Conservation (phyloP, 2,329 filamentous ascomycete genomes). For the Colletotrichum sp. region DNA sequence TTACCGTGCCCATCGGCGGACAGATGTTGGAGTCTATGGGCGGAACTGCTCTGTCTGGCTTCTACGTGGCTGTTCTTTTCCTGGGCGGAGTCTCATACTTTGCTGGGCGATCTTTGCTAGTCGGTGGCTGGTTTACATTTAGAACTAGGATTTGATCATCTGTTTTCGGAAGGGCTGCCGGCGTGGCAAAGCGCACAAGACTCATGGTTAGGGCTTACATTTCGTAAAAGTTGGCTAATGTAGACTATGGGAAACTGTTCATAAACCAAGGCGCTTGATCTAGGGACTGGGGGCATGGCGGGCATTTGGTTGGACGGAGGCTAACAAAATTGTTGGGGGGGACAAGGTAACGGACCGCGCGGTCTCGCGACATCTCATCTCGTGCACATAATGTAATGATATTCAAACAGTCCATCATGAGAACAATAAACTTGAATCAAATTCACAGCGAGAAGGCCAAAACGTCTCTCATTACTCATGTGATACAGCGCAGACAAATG, state of each 20-base stretch:
- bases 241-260: background rate
- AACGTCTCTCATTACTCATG: background rate
- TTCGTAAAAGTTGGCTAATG: background rate
- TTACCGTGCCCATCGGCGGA: slow-evolving; percentile 51
- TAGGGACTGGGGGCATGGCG: background rate
- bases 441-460: background rate
- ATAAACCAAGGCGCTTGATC: background rate
- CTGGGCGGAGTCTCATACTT: slow-evolving; percentile 37
- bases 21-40: slow-evolving; percentile 50
- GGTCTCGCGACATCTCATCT: background rate
- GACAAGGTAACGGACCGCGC: background rate
- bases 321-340: background rate
- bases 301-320: background rate
- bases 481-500: background rate
- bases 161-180: background rate
- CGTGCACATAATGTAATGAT: background rate
- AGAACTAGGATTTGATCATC: slow-evolving; percentile 3
- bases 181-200: background rate
- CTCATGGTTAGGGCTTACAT: background rate
- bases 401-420: background rate
- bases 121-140: slow-evolving; percentile 2
- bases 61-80: slow-evolving; percentile 47
- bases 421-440: background rate
- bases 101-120: slow-evolving; percentile 25
- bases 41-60: slow-evolving; percentile 46